A percentile compares a stretch with the other conserved stretches of the same genome.
These are phyloP conservation scores for Chenopodium berlandieri DNA, from an alignment of 148 eudicot genomes.

Conservation along the genomic window DNA sequence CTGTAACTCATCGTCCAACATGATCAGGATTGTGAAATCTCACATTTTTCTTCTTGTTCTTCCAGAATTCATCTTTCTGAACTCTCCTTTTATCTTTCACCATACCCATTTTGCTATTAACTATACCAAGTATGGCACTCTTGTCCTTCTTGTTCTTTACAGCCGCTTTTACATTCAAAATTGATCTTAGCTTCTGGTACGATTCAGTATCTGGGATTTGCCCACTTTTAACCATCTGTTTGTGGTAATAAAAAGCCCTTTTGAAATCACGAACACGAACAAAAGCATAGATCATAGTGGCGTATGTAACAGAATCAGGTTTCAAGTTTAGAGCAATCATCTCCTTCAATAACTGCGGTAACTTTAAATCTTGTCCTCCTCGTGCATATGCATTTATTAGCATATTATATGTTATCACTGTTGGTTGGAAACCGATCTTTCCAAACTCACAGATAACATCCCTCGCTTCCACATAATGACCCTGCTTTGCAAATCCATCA, in stretches of 20 bases:
- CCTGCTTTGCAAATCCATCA: constrained; percentile 96
- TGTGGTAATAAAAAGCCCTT: constrained; percentile 85
- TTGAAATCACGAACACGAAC: constrained; percentile 85
- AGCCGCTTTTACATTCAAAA: constrained; percentile 83
- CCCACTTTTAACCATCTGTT: constrained; percentile 83
- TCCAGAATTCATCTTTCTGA: constrained; percentile 95
- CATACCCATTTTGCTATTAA: constrained; percentile 68
- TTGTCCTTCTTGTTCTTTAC: constrained; percentile 73
- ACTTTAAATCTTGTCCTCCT: constrained; percentile 77
- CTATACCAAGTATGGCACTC: constrained; percentile 72
- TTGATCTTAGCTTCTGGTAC: constrained; percentile 67
- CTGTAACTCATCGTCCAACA: constrained; percentile 19
- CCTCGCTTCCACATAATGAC: constrained; percentile 75
- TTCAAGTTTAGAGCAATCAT: constrained; percentile 64
- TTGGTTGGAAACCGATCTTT: constrained; percentile 73
- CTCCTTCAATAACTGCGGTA: constrained; percentile 83
- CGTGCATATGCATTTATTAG: constrained; percentile 90
- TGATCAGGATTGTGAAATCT: constrained; percentile 33
- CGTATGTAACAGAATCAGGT: constrained; percentile 84
- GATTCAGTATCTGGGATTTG: constrained; percentile 77
- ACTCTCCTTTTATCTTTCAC: constrained; percentile 58
- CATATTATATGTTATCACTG: constrained; percentile 92
- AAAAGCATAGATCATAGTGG: constrained; percentile 87
- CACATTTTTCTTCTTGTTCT: constrained; percentile 50
- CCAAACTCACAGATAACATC: constrained; percentile 80